Evolutionary conservation across 352 stramenopile species (phyloP).

Genomic region (Globisporangium nagaii): DNA sequence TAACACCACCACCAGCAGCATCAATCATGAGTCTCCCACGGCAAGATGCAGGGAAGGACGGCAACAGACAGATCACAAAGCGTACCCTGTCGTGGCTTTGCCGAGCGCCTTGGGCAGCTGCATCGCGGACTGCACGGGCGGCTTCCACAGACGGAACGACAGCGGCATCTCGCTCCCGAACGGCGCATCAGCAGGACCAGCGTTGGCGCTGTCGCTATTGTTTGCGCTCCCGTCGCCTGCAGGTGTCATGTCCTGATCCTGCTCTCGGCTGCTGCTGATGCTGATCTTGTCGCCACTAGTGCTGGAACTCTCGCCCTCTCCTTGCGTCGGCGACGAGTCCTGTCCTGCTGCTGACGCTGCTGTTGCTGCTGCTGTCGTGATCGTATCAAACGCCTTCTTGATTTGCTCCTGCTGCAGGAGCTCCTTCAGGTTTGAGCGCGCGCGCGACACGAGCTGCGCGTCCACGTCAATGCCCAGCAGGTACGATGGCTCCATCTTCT

Average conservation of each 20-base stretch:
- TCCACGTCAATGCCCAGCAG: slow-evolving; percentile 75
- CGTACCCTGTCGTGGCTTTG: slow-evolving; percentile 47
- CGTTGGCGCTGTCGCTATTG: not conserved
- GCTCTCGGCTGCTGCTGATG: not conserved
- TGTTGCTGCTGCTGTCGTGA: slow-evolving; percentile 12
- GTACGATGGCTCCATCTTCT: slow-evolving; percentile 42
- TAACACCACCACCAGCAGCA: not conserved
- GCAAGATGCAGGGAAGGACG: too few species aligned
- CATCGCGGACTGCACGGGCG: slow-evolving; percentile 23
- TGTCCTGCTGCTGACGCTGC: not conserved
- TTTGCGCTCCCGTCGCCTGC: not conserved
- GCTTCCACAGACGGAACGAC: slow-evolving; percentile 69
- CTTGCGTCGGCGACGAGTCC: too few species aligned
- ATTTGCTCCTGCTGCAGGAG: slow-evolving; percentile 55
- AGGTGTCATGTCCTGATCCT: not conserved
- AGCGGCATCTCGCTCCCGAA: slow-evolving; percentile 50
- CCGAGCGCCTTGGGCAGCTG: slow-evolving; percentile 35
- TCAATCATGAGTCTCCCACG: too few species aligned
- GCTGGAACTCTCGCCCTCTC: not conserved
- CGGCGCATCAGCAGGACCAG: slow-evolving; percentile 5
- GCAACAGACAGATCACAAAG: slow-evolving; percentile 3
- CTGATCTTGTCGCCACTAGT: not conserved
- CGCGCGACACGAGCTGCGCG: slow-evolving; percentile 50
- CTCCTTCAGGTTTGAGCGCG: slow-evolving; percentile 57
- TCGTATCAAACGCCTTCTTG: slow-evolving; percentile 43